Evolutionary conservation across 2,329 filamentous ascomycete species (phyloP), one percentile per base, ranked within the genome.

Genomic region (Ceratocystis cacaofunesta): DNA sequence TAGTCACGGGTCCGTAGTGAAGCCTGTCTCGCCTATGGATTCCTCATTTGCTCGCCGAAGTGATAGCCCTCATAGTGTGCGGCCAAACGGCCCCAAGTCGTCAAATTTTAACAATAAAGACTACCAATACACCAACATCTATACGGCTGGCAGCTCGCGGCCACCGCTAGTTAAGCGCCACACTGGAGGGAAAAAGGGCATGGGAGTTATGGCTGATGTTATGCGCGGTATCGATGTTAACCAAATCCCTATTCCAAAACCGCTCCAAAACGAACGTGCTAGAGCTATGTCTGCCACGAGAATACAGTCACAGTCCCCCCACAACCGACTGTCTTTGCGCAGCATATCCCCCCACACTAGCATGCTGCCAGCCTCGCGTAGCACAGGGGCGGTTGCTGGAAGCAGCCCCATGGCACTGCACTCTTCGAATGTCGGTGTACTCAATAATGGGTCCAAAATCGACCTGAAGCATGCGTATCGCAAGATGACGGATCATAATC

Each of bases 391-490:
- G 69, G 3, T 70, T 71, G n/a, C 60, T 2, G 55, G 61, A 10
- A 62, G 41, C 48, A 66, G 69, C 25, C 68, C 72, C 12, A 63
- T 65, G 15, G 68, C 73, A 69, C 72, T 68, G 5, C 55, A 36
- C 68, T 72, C 41, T 72, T 68, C 73, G 1, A 73, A 73, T 60
- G 72, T 71, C 72, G 72, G 81, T 15, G 77, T 84, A 57, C 78
- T 88, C 2, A 81, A 84, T 52, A 83, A 84, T 64, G 85, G 83
- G 10, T 80, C 82, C 60, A 73, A 82, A 1, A 76, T 90, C 63
- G 86, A 91, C 71, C 82, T 88, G 74, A 83, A 81, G 67, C 86
- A 79, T 68, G 86, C 87, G 3, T 89, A 91, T 71, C 80, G 85
- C 62, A 82, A 84, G 67, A 76, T 91, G 19, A 90, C 88, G 1